Evolutionary conservation across 352 stramenopile genomes (phyloP).

Genomic region (Detonula confervacea): DNA sequence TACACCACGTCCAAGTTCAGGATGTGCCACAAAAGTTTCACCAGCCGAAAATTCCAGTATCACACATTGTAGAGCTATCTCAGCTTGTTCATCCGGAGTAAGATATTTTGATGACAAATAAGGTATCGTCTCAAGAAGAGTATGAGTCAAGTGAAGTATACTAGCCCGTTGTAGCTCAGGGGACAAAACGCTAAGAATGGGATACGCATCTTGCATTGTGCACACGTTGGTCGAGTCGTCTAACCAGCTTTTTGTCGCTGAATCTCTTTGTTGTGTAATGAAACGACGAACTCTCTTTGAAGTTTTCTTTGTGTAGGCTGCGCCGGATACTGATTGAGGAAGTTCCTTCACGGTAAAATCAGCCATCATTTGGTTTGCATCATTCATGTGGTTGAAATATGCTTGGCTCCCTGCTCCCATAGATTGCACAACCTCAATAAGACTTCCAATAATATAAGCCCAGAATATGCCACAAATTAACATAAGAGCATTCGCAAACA

Average conservation of each 20-base stretch:
- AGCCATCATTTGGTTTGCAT: constrained; percentile 55
- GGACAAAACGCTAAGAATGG: constrained; percentile 43
- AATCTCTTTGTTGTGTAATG: constrained; percentile 48
- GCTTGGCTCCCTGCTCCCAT: constrained; percentile 24
- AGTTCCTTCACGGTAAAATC: constrained; percentile 44
- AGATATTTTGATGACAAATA: constrained; percentile 64
- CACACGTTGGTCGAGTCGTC: constrained; percentile 15
- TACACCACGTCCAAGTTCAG: constrained; percentile 48
- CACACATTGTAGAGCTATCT: constrained; percentile 48
- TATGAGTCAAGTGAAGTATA: constrained; percentile 43
- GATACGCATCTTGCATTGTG: constrained; percentile 46
- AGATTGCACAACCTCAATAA: constrained; percentile 49
- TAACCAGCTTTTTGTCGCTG: constrained; percentile 22
- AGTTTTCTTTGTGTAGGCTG: background rate
- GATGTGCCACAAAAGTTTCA: constrained; percentile 48
- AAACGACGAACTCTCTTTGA: constrained; percentile 41
- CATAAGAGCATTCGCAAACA: constrained; percentile 44
- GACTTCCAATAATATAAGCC: constrained; percentile 61
- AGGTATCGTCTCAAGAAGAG: constrained; percentile 48
- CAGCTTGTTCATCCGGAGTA: constrained; percentile 41
- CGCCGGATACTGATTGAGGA: constrained; percentile 9
- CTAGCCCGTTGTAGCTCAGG: constrained; percentile 42
- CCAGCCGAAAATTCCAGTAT: constrained; percentile 58
- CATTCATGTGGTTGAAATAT: constrained; percentile 47
- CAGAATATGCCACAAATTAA: constrained; percentile 50